Evolutionary conservation across 1,284 basidiomycete genomes (phyloP), one percentile per base, ranked within the genome.

Genomic region (Ustilago hordei): DNA sequence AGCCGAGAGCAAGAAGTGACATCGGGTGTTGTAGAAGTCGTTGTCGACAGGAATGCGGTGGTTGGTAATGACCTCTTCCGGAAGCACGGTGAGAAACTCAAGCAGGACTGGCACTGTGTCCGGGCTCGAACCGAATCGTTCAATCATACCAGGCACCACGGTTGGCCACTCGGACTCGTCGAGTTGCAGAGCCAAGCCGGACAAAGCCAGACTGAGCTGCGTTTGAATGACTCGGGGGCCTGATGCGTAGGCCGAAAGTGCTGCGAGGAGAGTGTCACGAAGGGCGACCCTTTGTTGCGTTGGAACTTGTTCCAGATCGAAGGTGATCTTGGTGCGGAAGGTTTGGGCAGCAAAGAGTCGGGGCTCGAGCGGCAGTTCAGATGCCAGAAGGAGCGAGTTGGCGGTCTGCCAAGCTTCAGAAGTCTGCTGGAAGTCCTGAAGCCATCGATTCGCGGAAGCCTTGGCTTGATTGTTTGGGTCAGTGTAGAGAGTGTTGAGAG

Each of bases 311-410:
- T 92, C 88, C 55, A 99, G 91, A 89, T 99, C 97, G 87, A 95
- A 99, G 8, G 92, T 94, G 81, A 98, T 94, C 68, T 99, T 99
- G 68, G 93, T 90, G 83, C 96, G 90, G 86, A 99, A 94, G 0
- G 97, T 99, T 87, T 99, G 97, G 0, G 96, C 95, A 17, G 95
- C 95, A 85, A 99, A 98, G 55, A 98, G 88, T 83, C 95, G 93
- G 39, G 94, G 93, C 66, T 94, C 90, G 55, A 90, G 86, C 1
- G 95, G 93, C 5, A 91, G 91, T 77, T 95, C 92, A 55, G 91
- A 90, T 3, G 92, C 91, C 65, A 92, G 90, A 64, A 99, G 90
- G 69, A 99, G 90, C 81, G 92, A 89, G 88, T 98, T 96, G 87
- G 95, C 96, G 55, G 93, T 94, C 79, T 92, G 90, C 97, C 97